Conservation (phyloP, 129 eudicot species). For the Flaveria ramosissima region DNA sequence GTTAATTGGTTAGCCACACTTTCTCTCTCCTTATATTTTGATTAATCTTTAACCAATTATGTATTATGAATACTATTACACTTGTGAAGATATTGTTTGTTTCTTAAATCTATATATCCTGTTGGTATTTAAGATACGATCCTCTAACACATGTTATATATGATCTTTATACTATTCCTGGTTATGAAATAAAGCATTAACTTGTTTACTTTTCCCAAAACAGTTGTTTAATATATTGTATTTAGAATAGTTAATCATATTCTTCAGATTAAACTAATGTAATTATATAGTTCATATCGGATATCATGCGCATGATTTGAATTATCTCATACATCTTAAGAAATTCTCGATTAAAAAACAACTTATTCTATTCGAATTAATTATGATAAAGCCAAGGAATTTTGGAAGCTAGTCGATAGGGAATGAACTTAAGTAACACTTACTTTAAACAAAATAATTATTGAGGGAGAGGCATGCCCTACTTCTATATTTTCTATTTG, state of each 20-base stretch:
- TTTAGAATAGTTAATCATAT: background rate
- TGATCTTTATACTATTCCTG: background rate
- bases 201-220: no score
- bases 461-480: constrained; percentile 33
- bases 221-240: background rate
- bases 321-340: background rate
- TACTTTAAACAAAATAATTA: constrained; percentile 10
- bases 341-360: background rate
- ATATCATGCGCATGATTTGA: constrained; percentile 21
- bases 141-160: background rate
- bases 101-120: no score
- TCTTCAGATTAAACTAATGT: background rate
- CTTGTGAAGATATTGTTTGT: no score
- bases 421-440: constrained; percentile 55
- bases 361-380: constrained; percentile 16
- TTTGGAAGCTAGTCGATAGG: constrained; percentile 58
- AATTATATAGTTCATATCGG: background rate
- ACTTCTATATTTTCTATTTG: constrained; percentile 45
- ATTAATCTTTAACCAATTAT: no score
- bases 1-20: no score
- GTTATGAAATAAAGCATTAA: background rate
- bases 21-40: no score
- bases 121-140: background rate
- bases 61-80: no score
- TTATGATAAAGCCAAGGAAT: constrained; percentile 53